Evolutionary conservation across 257 asterid genomes (phyloP).

Genomic region (Solanum etuberosum): DNA sequence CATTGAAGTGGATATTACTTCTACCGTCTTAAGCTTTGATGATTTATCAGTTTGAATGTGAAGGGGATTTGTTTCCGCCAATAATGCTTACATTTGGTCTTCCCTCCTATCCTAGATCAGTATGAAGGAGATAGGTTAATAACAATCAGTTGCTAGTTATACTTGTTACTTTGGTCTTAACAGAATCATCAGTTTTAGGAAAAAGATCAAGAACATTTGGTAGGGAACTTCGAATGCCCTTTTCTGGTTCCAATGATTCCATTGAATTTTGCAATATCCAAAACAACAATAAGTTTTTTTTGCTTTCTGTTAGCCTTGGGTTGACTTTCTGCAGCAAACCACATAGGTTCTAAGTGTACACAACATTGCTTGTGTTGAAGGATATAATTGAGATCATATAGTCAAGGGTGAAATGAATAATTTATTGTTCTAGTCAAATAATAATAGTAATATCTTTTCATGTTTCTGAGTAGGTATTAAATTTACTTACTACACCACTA

Average conservation of each 20-base stretch:
- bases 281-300: slow-evolving; percentile 30
- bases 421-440: neutral
- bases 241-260: neutral
- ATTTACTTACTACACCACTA: neutral
- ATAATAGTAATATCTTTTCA: neutral
- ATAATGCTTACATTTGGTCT: neutral
- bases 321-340: neutral
- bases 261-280: slow-evolving; percentile 29
- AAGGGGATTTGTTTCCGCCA: neutral
- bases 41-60: neutral
- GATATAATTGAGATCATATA: neutral
- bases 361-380: neutral
- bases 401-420: neutral
- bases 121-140: neutral
- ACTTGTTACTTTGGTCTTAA: neutral
- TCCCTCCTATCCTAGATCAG: neutral
- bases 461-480: neutral
- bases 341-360: neutral
- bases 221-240: neutral
- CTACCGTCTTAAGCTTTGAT: neutral
- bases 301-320: neutral
- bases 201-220: neutral
- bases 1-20: neutral
- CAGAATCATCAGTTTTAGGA: neutral
- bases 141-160: neutral